Evolutionary conservation across 768 basidiomycete species (phyloP), one percentile per base, ranked within the genome.

Genomic region (Calocybe cyanea): DNA sequence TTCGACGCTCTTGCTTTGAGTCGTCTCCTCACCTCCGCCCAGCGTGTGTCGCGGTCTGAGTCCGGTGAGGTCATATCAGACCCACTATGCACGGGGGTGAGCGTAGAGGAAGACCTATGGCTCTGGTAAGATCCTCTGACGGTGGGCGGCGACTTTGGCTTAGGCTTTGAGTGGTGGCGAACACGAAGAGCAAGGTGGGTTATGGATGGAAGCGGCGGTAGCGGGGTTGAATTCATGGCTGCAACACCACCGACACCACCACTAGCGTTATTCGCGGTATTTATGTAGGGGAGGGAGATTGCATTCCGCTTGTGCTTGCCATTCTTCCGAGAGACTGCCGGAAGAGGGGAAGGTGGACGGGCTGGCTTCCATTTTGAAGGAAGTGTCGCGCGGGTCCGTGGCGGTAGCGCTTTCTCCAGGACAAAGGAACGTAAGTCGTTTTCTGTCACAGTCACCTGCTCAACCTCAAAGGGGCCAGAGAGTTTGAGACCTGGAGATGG

Each of bases 291-390:
- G 18, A 40, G 38, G 23, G 35, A 24, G 9, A 41, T 18, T 8
- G 47, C 34, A 8, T 34, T 43, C 34, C 46, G 48, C 30, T 32
- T 50, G n/a, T 38, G 40, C 31, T 48, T 54, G 7, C 33, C 8
- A 11, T 25, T 38, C 38, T 50, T 23, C 48, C 45, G 30, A 48
- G 18, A 4, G 15, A 32, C 23, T 5, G 11, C 5, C 1, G 53
- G 56, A 13, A 50, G 28, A 11, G 56, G 56, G 10, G 53, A 57
- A 23, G 53, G 53, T 21, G 51, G 56, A n/a, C 53, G 49, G 17
- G 21, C 43, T 2, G 53, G 56, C 38, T 49, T 52, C 53, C 53
- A 57, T 14, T 43, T 50, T 32, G 53, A 50, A 6, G 44, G 35
- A 37, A 33, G 37, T 31, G 38, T 20, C 5, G 23, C 18, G 15